These are phyloP conservation scores for Aureoboletus auriporus DNA, from an alignment of 768 basidiomycete genomes.

Conservation along the genomic window DNA sequence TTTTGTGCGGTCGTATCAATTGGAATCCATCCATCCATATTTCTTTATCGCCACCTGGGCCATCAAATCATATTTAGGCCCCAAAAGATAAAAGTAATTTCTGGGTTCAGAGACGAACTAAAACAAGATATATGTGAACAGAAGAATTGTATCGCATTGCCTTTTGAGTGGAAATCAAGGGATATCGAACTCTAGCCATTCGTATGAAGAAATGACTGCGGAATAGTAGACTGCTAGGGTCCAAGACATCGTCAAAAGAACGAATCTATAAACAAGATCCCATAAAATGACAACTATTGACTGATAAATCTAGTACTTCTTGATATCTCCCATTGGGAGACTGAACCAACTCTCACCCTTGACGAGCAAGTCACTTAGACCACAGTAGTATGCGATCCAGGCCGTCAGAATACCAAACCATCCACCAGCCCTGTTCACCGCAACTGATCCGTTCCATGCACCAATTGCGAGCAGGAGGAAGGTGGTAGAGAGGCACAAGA, in stretches of 20 bases:
- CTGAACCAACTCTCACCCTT: constrained; percentile 36
- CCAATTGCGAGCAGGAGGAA: constrained; percentile 45
- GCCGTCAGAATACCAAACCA: constrained; percentile 44
- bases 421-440: constrained; percentile 39
- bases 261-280: constrained; percentile 3
- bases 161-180: neutral
- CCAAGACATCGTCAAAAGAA: neutral
- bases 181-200: neutral
- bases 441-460: constrained; percentile 27
- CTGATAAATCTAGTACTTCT: neutral
- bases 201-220: constrained; percentile 4
- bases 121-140: constrained; percentile 3
- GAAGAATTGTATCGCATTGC: neutral
- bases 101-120: neutral
- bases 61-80: too few relatives aligned
- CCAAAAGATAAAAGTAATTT: neutral
- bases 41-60: too few relatives aligned
- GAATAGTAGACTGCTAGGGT: constrained; percentile 4
- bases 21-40: too few relatives aligned
- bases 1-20: too few relatives aligned
- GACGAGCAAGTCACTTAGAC: constrained; percentile 39
- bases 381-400: constrained; percentile 44
- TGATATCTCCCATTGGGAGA: constrained; percentile 36
- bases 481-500: constrained; percentile 51
- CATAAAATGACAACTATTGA: neutral